Conservation (phyloP, 2,329 filamentous ascomycete genomes). For the Alternaria incomplexa region DNA sequence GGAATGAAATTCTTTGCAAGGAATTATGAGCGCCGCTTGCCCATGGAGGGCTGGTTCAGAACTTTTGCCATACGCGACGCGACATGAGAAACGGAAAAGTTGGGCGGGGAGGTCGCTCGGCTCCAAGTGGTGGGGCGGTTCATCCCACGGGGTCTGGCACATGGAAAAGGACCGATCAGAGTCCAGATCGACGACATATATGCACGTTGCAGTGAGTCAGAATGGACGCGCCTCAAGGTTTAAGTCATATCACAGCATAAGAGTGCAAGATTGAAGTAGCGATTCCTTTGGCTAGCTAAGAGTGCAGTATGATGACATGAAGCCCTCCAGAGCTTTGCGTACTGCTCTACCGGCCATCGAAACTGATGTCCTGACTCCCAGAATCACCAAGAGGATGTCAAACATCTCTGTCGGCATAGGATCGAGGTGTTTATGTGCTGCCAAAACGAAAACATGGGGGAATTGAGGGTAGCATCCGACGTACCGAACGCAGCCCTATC, state of each 20-base stretch:
- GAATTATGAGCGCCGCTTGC: neutral
- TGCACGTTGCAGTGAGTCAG: neutral
- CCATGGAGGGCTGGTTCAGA: neutral
- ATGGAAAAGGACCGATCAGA: slow-evolving; percentile 16
- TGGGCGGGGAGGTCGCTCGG: slow-evolving; percentile 9
- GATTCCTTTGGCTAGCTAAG: slow-evolving; percentile 40
- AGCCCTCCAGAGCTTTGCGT: slow-evolving; percentile 24
- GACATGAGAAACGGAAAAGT: slow-evolving; percentile 13
- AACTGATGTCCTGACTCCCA: slow-evolving; percentile 28
- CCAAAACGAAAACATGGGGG: slow-evolving; percentile 41
- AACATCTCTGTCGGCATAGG: slow-evolving; percentile 31
- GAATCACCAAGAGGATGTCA: slow-evolving; percentile 27
- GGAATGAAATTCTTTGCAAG: too few relatives aligned
- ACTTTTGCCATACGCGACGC: slow-evolving; percentile 5
- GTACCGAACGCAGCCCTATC: slow-evolving; percentile 35
- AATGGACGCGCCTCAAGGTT: neutral
- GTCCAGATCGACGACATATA: slow-evolving; percentile 2
- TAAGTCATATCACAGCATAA: neutral
- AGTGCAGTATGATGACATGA: slow-evolving; percentile 35
- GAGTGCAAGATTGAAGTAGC: slow-evolving; percentile 27
- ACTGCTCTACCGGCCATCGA: slow-evolving; percentile 22
- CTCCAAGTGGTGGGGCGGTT: slow-evolving; percentile 17
- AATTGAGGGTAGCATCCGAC: slow-evolving; percentile 44
- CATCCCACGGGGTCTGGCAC: slow-evolving; percentile 11
- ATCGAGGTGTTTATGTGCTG: slow-evolving; percentile 33